Conservation (phyloP, 2,329 filamentous ascomycete genomes). For the Trichocomaceae sp. region DNA sequence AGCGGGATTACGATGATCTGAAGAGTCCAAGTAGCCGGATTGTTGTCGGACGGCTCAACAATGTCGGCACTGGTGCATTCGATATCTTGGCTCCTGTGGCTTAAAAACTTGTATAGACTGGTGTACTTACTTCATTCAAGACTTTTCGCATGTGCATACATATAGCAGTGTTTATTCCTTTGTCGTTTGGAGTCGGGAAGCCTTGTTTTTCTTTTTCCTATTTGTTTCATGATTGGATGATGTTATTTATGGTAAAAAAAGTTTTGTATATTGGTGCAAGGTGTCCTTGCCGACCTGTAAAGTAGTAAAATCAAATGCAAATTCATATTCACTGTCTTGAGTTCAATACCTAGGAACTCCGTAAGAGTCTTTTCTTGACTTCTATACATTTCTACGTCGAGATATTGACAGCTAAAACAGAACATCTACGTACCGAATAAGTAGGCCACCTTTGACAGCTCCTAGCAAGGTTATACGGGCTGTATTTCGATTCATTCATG, state of each 20-base stretch:
- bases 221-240: constrained; percentile 5
- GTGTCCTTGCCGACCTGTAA: background rate
- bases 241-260: background rate
- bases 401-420: no score
- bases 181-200: constrained; percentile 7
- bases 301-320: background rate
- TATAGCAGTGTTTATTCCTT: background rate
- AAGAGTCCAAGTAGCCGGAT: constrained; percentile 79
- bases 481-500: no score
- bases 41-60: constrained; percentile 75
- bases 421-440: no score
- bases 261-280: background rate
- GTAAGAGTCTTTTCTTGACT: no score
- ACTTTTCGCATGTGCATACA: background rate
- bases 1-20: constrained; percentile 84
- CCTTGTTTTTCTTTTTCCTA: background rate
- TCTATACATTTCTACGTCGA: no score
- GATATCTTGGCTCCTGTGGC: constrained; percentile 63
- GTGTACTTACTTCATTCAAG: background rate
- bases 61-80: constrained; percentile 83
- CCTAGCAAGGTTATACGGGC: background rate
- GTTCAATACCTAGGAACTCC: no score
- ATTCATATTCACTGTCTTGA: background rate
- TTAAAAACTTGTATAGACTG: constrained; percentile 20
- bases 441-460: no score